phyloP scores from a whole-genome alignment of 768 basidiomycete species.

The Rhizopogon rudus region DNA sequence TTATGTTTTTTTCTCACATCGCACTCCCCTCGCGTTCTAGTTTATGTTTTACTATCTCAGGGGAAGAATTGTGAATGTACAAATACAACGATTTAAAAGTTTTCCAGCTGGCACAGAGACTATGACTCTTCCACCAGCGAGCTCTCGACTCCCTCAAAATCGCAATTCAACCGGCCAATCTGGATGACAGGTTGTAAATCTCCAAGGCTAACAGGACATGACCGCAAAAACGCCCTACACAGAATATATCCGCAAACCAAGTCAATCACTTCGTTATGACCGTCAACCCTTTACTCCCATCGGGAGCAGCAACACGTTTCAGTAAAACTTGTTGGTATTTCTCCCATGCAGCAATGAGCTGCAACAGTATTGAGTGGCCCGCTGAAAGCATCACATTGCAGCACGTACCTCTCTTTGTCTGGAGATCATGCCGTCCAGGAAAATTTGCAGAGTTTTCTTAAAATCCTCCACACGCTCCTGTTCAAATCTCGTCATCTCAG shows the following conservation, averaged over 20 bases:
- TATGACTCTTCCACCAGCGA: not conserved
- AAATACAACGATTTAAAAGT: too few species aligned
- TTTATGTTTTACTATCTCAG: too few species aligned
- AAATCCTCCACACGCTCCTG: slow-evolving; percentile 92
- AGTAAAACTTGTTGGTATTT: slow-evolving; percentile 71
- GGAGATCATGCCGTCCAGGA: slow-evolving; percentile 82
- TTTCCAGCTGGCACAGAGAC: too few species aligned
- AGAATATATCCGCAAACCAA: not conserved
- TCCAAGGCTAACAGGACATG: not conserved
- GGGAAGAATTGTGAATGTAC: too few species aligned
- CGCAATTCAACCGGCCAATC: not conserved
- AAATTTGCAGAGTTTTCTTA: slow-evolving; percentile 75
- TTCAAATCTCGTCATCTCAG: slow-evolving; percentile 88
- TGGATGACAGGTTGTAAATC: not conserved
- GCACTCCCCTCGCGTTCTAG: too few species aligned
- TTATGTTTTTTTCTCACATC: too few species aligned
- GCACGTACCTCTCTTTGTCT: slow-evolving; percentile 71
- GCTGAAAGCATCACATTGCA: not conserved
- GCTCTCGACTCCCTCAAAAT: too few species aligned
- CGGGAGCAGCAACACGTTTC: slow-evolving; percentile 32
- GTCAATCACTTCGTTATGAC: not conserved
- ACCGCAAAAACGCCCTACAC: not conserved
- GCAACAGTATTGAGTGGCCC: slow-evolving; percentile 1
- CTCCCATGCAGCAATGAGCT: slow-evolving; percentile 81
- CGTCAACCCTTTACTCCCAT: not conserved